Evolutionary conservation across 495 filamentous ascomycete species (phyloP).

Genomic region (Hyphodiscus hymeniophilus): DNA sequence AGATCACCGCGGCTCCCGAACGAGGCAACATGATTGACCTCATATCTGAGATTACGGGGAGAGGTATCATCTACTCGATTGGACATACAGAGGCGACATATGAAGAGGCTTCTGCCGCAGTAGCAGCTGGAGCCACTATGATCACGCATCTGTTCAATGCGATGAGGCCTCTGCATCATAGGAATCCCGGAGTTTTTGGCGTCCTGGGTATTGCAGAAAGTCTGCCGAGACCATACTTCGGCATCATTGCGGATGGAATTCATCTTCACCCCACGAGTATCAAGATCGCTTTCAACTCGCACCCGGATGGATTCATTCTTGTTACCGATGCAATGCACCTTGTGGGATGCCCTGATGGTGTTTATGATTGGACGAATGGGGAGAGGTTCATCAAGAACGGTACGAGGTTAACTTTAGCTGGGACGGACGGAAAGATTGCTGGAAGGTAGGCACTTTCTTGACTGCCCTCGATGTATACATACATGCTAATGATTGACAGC

Average conservation of each 20-base stretch:
- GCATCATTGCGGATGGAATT: conserved; percentile 59
- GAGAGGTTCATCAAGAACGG: conserved; percentile 61
- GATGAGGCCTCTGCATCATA: conserved; percentile 78
- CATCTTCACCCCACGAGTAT: conserved; percentile 57
- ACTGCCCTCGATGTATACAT: neutral
- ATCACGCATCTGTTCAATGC: conserved; percentile 89
- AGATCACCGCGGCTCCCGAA: conserved; percentile 79
- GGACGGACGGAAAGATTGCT: conserved; percentile 58
- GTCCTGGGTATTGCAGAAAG: conserved; percentile 47
- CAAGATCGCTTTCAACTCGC: conserved; percentile 53
- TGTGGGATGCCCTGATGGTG: conserved; percentile 63
- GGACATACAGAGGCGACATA: conserved; percentile 80
- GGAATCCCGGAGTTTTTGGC: conserved; percentile 78
- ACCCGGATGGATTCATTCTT: conserved; percentile 54
- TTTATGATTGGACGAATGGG: conserved; percentile 74
- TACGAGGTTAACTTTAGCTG: conserved; percentile 56
- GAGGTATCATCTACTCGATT: conserved; percentile 63
- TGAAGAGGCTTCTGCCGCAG: conserved; percentile 58
- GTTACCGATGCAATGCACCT: conserved; percentile 63
- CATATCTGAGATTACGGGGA: conserved; percentile 49
- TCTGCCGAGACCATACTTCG: conserved; percentile 48
- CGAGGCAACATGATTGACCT: conserved; percentile 51
- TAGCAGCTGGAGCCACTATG: conserved; percentile 67
- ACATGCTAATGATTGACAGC: conserved; percentile 24
- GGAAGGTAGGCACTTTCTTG: conserved; percentile 38